These are phyloP conservation scores for Aegle marmelos DNA, from an alignment of 345 rosid species.

Conservation along the genomic window DNA sequence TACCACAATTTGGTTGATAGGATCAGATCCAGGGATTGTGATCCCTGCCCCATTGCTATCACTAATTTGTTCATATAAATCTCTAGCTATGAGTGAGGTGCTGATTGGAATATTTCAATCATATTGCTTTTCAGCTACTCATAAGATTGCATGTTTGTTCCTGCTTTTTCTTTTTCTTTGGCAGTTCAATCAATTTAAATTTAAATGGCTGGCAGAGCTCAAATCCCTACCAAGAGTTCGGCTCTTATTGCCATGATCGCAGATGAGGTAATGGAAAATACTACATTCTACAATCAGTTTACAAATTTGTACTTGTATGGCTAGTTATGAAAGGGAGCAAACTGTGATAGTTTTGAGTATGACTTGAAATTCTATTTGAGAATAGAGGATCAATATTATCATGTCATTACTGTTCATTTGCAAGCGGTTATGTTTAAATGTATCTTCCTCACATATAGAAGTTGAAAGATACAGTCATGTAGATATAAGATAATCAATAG, in stretches of 20 bases:
- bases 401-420: neutral
- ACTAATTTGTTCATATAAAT: neutral
- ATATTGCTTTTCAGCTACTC: neutral
- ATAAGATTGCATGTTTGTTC: neutral
- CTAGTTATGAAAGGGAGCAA: neutral
- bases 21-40: accelerated
- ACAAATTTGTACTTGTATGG: neutral
- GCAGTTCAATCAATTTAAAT: neutral
- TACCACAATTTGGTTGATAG: no score
- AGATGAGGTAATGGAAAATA: constrained; percentile 51
- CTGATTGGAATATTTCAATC: neutral
- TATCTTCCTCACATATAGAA: neutral
- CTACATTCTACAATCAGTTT: neutral
- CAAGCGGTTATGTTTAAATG: neutral
- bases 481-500: neutral
- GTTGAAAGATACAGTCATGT: neutral
- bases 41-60: no score
- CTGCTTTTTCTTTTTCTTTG: neutral
- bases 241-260: constrained; percentile 82
- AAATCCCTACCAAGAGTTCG: constrained; percentile 50
- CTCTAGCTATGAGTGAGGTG: neutral
- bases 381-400: neutral
- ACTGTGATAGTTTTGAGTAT: neutral
- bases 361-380: neutral
- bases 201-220: constrained; percentile 62